Evolutionary conservation across 352 stramenopile species (phyloP).

Genomic region (Globisporangium takayamanum): DNA sequence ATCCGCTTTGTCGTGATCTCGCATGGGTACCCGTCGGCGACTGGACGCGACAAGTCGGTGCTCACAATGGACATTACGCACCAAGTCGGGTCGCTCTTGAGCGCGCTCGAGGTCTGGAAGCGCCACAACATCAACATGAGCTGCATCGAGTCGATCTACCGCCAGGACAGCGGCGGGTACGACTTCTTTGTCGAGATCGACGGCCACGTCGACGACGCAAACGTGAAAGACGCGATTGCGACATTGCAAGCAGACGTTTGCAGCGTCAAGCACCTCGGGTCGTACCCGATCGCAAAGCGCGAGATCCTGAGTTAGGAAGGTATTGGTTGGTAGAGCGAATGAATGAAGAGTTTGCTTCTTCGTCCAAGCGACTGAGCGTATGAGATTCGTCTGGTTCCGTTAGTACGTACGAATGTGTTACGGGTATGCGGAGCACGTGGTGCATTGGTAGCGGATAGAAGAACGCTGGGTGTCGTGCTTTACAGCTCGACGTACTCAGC

Average conservation of each 20-base stretch:
- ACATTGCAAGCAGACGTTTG: conserved; percentile 48
- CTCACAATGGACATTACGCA: conserved; percentile 84
- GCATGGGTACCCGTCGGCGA: conserved; percentile 53
- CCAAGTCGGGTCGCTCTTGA: conserved; percentile 80
- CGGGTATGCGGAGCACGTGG: not conserved
- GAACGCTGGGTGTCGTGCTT: not conserved
- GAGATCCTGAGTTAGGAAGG: conserved; percentile 29
- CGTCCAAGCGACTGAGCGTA: not conserved
- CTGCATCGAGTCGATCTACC: conserved; percentile 85
- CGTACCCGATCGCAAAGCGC: conserved; percentile 61
- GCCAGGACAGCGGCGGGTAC: conserved; percentile 59
- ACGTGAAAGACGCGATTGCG: conserved; percentile 48
- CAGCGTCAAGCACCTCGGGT: conserved; percentile 70
- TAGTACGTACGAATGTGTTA: not conserved
- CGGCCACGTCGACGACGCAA: conserved; percentile 65
- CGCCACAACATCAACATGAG: conserved; percentile 73
- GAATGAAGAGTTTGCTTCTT: too few species aligned
- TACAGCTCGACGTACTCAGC: conserved; percentile 68
- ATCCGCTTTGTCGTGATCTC: conserved; percentile 75
- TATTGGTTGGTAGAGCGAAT: conserved; percentile 5
- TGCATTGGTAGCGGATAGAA: not conserved
- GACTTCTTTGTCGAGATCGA: conserved; percentile 85
- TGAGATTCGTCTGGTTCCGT: not conserved
- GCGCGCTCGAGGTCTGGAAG: conserved; percentile 79
- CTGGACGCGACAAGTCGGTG: conserved; percentile 77